phyloP scores from a whole-genome alignment of 2,329 filamentous ascomycete genomes.

The Cladosporium oxysporum region DNA sequence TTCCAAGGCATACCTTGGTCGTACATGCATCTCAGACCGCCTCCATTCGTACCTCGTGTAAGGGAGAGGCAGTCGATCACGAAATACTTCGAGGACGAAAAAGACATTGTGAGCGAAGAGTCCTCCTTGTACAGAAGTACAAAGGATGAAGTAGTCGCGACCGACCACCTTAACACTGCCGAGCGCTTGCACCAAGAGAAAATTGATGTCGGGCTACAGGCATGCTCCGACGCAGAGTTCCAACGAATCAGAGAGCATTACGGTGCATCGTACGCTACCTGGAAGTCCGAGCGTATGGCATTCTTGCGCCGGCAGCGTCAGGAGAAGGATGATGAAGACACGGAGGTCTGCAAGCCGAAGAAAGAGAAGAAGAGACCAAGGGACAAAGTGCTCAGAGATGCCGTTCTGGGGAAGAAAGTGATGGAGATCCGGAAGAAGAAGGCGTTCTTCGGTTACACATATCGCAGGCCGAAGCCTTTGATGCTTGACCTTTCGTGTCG shows the following conservation, averaged over 20 bases:
- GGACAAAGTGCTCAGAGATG: conserved; percentile 82
- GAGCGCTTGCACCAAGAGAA: conserved; percentile 33
- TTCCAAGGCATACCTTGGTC: conserved; percentile 81
- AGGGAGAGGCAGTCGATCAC: conserved; percentile 56
- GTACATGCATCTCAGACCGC: conserved; percentile 66
- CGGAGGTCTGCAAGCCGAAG: conserved; percentile 30
- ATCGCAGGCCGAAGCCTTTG: conserved; percentile 52
- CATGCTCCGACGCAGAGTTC: conserved; percentile 33
- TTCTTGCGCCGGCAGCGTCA: not conserved
- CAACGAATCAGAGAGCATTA: conserved; percentile 36
- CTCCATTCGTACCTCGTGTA: conserved; percentile 80
- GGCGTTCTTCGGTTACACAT: conserved; percentile 89
- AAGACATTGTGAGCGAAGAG: conserved; percentile 57
- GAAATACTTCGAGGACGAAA: conserved; percentile 86
- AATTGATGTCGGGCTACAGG: conserved; percentile 33
- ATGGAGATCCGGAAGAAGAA: conserved; percentile 77
- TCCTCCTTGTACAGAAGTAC: conserved; percentile 31
- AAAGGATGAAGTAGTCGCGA: conserved; percentile 23
- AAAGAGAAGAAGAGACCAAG: conserved; percentile 76
- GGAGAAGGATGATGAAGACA: not conserved
- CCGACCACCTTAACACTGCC: conserved; percentile 16
- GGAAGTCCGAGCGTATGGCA: conserved; percentile 31
- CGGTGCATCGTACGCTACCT: conserved; percentile 33
- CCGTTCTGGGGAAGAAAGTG: conserved; percentile 63
- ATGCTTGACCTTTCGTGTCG: conserved; percentile 22